Conservation (phyloP, 371 early-diverging fungal genomes). For the Lichtheimia hyalospora region DNA sequence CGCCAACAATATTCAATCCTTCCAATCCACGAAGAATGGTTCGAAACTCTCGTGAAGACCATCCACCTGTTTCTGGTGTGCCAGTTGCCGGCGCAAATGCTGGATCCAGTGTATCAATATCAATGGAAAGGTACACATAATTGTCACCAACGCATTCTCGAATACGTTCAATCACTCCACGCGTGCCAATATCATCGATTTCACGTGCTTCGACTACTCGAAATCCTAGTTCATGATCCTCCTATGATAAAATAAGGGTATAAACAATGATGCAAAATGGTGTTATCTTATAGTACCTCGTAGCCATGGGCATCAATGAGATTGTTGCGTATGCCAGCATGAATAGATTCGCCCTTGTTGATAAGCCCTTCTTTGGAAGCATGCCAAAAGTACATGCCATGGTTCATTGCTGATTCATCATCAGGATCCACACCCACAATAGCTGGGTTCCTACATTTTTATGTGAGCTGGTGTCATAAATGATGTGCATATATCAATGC, state of each 20-base stretch:
- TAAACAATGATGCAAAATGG: too few species aligned
- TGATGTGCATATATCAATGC: neutral
- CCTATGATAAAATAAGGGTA: neutral
- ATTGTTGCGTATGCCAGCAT: constrained; percentile 37
- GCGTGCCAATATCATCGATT: constrained; percentile 27
- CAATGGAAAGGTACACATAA: constrained; percentile 33
- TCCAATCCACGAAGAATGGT: constrained; percentile 15
- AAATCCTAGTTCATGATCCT: constrained; percentile 30
- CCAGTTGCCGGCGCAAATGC: constrained; percentile 39
- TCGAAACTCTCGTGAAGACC: constrained; percentile 24
- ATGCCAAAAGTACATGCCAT: constrained; percentile 32
- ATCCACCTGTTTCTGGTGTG: constrained; percentile 33
- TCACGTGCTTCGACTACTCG: constrained; percentile 33
- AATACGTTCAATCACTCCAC: constrained; percentile 31
- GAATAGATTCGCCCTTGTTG: constrained; percentile 30
- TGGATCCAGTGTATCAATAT: constrained; percentile 40
- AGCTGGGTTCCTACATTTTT: constrained; percentile 13
- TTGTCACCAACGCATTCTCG: constrained; percentile 26
- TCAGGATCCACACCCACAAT: constrained; percentile 7
- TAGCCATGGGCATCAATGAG: constrained; percentile 26
- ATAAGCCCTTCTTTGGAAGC: constrained; percentile 40
- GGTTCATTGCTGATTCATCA: constrained; percentile 12
- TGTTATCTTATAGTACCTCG: neutral
- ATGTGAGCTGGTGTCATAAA: too few species aligned
- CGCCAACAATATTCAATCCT: constrained; percentile 35